Conservation (phyloP, 2,329 filamentous ascomycete species). For the Xylariaceae sp. region DNA sequence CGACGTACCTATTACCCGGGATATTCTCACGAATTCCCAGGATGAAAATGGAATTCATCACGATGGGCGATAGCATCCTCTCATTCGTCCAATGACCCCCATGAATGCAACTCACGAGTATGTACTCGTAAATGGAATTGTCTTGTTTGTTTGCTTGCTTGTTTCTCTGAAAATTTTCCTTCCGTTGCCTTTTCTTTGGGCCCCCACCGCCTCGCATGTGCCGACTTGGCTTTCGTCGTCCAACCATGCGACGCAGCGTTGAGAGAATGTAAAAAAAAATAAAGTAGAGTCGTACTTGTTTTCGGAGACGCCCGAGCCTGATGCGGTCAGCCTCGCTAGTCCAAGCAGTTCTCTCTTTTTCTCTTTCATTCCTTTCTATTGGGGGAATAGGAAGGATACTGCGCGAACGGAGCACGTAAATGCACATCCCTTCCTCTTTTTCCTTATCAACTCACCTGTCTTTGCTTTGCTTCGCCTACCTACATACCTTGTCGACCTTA, state of each 20-base stretch:
- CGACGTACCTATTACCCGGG: background rate
- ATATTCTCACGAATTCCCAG: background rate
- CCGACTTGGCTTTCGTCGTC: background rate
- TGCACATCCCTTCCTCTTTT: background rate
- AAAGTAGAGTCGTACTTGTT: constrained; percentile 1
- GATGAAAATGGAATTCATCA: background rate
- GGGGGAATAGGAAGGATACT: background rate
- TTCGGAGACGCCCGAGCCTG: constrained; percentile 20
- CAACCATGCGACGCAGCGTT: constrained; percentile 12
- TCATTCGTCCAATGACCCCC: background rate
- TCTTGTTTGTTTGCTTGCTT: background rate
- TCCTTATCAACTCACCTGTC: background rate
- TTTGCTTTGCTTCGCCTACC: background rate
- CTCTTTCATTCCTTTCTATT: constrained; percentile 1
- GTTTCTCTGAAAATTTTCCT: background rate
- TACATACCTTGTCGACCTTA: background rate
- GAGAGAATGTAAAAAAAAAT: background rate
- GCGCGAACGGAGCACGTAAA: background rate
- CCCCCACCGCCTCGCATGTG: constrained; percentile 13
- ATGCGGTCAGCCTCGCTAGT: constrained; percentile 17
- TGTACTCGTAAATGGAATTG: no score
- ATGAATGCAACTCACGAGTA: background rate
- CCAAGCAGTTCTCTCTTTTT: background rate
- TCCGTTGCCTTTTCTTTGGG: background rate
- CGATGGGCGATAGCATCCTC: background rate